Base-by-base conservation (phyloP, 768 basidiomycete species). In the Collybiopsis confluens region DNA sequence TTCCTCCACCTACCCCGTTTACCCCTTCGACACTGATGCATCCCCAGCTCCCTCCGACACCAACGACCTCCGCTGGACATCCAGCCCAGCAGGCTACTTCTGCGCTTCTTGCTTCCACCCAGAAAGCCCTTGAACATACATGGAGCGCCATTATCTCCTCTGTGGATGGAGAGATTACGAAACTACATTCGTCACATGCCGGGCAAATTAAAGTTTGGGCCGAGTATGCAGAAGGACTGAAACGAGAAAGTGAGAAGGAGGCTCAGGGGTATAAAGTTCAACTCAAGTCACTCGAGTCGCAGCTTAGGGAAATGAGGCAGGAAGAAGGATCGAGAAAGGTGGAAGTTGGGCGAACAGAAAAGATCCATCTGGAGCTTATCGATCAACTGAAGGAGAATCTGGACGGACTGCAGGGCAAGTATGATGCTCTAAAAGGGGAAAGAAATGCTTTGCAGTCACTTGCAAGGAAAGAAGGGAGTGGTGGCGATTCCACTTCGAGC, bases 171-270 rank as follows among this genome's bases (percentile, higher is more conserved):
- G 47, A 48, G 16, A 23, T 48, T 3, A 21, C 33, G 6, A 37
- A 37, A 37, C 35, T 48, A 13, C 47, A 48, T 37, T 15, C 18
- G 4, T n/a, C 20, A 23, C 47, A 48, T 15, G 21, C 35, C 10
- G 35, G 47, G 6, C 47, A 48, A n/a, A 48, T 48, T 7, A 48
- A 33, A 16, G 47, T 48, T 2, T 48, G 47, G 47, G 47, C 47
- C 2, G 47, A 48, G 11, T 48, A 48, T 24, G 27, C 30, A 8
- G 47, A 48, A 9, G 8, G n/a, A 7, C 18, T 46, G 4, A 33
- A 23, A 20, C 27, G 20, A 11, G 45, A 46, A 11, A 46, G 45
- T 7, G 33, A 30, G 45, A 7, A 9, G 15, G 24, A 18, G 23
- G 28, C n/a, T 7, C 24, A 45, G 10, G 18, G 44, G 15, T n/a